phyloP scores from a whole-genome alignment of 768 basidiomycete genomes.

The Panellus pusillus region DNA sequence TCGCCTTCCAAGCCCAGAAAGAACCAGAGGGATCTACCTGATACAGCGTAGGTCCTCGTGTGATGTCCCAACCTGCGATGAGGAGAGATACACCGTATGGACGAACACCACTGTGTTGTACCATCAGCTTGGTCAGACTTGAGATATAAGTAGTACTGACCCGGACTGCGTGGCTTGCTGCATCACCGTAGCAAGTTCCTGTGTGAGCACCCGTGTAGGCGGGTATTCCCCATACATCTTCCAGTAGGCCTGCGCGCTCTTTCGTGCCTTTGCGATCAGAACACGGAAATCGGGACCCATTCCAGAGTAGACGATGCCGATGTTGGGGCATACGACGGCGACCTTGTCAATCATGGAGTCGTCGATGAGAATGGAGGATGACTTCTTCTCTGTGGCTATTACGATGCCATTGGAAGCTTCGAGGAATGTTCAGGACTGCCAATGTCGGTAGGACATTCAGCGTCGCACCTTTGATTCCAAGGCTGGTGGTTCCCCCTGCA shows the following conservation, averaged over 20 bases:
- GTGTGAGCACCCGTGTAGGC: conserved; percentile 91
- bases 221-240: conserved; percentile 99
- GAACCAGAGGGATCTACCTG: conserved; percentile 99
- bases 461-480: conserved; percentile 92
- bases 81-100: conserved; percentile 98
- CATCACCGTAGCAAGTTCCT: conserved; percentile 98
- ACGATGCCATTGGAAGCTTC: conserved; percentile 98
- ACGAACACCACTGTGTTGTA: conserved; percentile 80
- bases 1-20: conserved; percentile 99
- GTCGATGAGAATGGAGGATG: conserved; percentile 96
- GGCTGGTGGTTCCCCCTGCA: conserved; percentile 90
- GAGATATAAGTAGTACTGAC: conserved; percentile 45
- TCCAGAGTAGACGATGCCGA: conserved; percentile 98
- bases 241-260: conserved; percentile 99
- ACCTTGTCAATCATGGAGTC: conserved; percentile 98
- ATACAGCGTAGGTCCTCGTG: conserved; percentile 95
- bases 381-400: conserved; percentile 99
- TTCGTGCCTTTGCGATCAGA: conserved; percentile 89
- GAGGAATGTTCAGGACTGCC: conserved; percentile 17
- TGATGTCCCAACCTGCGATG: conserved; percentile 94
- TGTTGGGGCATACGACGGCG: conserved; percentile 95
- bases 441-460: conserved; percentile 8
- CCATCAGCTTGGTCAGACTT: conserved; percentile 29
- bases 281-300: conserved; percentile 99
- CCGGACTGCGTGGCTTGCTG: conserved; percentile 99